Evolutionary conservation across 805 yeast genomes (phyloP).

Genomic region (Metschnikowia picachoensis): DNA sequence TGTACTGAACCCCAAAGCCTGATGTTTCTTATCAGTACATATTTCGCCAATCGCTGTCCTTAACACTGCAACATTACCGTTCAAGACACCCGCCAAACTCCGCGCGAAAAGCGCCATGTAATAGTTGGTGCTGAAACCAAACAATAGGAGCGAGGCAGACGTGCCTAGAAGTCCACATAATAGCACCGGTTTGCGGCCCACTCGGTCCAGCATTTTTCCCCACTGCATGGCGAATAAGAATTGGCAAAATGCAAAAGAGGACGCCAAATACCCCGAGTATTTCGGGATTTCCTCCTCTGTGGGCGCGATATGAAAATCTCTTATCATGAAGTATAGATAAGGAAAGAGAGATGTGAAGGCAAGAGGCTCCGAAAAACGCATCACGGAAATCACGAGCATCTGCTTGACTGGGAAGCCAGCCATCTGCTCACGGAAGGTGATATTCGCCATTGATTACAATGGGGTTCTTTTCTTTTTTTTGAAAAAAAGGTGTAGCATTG

Average conservation of each 20-base stretch:
- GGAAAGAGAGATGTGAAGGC: slow-evolving; percentile 64
- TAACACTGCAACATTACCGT: slow-evolving; percentile 64
- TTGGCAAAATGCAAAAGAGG: slow-evolving; percentile 59
- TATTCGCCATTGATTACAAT: not conserved
- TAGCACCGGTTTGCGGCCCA: slow-evolving; percentile 56
- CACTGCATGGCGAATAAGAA: slow-evolving; percentile 55
- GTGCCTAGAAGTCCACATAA: slow-evolving; percentile 53
- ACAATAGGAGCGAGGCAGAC: slow-evolving; percentile 40
- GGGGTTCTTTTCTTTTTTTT: too few relatives aligned
- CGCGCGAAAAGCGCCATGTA: slow-evolving; percentile 53
- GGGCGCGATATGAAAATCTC: slow-evolving; percentile 48
- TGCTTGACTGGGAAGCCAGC: slow-evolving; percentile 56
- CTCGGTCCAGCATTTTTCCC: slow-evolving; percentile 52
- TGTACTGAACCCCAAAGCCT: slow-evolving; percentile 58
- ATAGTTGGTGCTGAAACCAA: slow-evolving; percentile 54
- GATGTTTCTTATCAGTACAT: slow-evolving; percentile 53
- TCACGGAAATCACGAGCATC: slow-evolving; percentile 33
- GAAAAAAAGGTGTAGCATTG: not conserved
- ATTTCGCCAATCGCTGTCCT: slow-evolving; percentile 61
- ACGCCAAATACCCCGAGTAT: slow-evolving; percentile 59
- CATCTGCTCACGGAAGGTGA: slow-evolving; percentile 46
- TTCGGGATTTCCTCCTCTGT: slow-evolving; percentile 51
- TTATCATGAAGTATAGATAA: slow-evolving; percentile 59
- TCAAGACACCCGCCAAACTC: slow-evolving; percentile 51
- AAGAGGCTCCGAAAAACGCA: slow-evolving; percentile 58